Conservation (phyloP, 345 rosid genomes). For the Conringia planisiliqua region DNA sequence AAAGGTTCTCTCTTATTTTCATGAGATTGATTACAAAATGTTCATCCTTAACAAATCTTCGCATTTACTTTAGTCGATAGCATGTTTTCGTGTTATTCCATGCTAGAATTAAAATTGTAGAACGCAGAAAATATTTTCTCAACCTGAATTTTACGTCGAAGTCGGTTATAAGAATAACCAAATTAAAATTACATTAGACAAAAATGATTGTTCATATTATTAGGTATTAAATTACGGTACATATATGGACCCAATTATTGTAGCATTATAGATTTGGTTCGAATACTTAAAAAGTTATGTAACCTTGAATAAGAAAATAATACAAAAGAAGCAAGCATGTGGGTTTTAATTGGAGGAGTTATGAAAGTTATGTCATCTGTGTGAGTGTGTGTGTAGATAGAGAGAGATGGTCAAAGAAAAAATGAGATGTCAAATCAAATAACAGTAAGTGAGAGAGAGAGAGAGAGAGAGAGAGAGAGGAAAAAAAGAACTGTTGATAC, state of each 20-base stretch:
- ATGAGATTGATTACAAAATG: not conserved
- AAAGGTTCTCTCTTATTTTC: not conserved
- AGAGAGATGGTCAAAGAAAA: conserved; percentile 37
- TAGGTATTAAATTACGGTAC: not conserved
- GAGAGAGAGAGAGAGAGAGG: too few species aligned
- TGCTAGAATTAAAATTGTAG: not conserved
- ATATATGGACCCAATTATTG: not conserved
- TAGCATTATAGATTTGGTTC: not conserved
- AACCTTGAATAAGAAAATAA: conserved; percentile 11
- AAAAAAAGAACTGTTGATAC: conserved; percentile 23
- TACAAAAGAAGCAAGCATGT: conserved; percentile 22
- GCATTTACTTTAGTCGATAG: not conserved
- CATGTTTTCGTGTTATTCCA: not conserved
- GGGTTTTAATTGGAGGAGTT: conserved; percentile 25
- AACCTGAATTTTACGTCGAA: not conserved
- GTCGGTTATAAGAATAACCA: not conserved
- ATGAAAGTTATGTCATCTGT: conserved; percentile 27
- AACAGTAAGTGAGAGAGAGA: conserved; percentile 15
- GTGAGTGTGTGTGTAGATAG: conserved; percentile 22
- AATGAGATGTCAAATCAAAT: conserved; percentile 37
- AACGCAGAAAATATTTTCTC: not conserved
- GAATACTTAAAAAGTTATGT: not conserved
- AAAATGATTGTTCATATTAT: not conserved
- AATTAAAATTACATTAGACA: not conserved
- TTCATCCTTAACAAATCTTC: not conserved